Conservation (phyloP, 768 basidiomycete genomes). For the Pleurotus citrinopileatus region DNA sequence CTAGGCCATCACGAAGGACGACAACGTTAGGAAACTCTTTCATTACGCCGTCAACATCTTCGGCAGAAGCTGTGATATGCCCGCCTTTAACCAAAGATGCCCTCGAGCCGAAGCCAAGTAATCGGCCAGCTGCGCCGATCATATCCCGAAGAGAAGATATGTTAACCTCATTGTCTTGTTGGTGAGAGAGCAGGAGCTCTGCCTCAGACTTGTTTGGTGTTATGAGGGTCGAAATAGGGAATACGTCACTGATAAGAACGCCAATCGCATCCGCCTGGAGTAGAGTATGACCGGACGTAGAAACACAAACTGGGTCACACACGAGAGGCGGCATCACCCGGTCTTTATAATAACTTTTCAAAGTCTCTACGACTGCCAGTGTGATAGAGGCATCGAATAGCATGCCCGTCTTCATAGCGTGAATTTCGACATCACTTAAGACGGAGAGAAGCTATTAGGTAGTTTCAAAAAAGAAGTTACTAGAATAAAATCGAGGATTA, state of each 20-base stretch:
- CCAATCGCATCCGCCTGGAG: constrained; percentile 65
- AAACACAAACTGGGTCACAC: constrained; percentile 89
- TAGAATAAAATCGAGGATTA: too few relatives aligned
- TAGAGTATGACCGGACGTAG: constrained; percentile 83
- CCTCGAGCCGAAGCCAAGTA: constrained; percentile 45
- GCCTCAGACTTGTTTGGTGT: constrained; percentile 89
- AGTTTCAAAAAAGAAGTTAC: constrained; percentile 4
- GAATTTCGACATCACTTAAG: constrained; percentile 65
- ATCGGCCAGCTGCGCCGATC: constrained; percentile 48
- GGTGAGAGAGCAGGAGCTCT: constrained; percentile 55
- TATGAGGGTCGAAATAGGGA: constrained; percentile 69
- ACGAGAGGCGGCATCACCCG: constrained; percentile 52
- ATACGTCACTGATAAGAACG: constrained; percentile 55
- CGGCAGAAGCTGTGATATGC: constrained; percentile 49
- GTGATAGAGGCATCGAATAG: constrained; percentile 60
- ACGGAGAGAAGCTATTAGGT: constrained; percentile 66
- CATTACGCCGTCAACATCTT: constrained; percentile 39
- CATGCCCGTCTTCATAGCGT: constrained; percentile 90
- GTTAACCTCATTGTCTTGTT: constrained; percentile 16
- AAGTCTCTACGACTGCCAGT: constrained; percentile 44
- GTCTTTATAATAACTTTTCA: constrained; percentile 39
- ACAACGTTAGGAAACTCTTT: constrained; percentile 26
- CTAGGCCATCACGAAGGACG: constrained; percentile 42
- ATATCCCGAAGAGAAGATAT: constrained; percentile 57
- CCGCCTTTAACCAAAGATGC: constrained; percentile 86